Evolutionary conservation across 345 rosid species (phyloP), one percentile per base, ranked within the genome.

Genomic region (Cardamine resedifolia): DNA sequence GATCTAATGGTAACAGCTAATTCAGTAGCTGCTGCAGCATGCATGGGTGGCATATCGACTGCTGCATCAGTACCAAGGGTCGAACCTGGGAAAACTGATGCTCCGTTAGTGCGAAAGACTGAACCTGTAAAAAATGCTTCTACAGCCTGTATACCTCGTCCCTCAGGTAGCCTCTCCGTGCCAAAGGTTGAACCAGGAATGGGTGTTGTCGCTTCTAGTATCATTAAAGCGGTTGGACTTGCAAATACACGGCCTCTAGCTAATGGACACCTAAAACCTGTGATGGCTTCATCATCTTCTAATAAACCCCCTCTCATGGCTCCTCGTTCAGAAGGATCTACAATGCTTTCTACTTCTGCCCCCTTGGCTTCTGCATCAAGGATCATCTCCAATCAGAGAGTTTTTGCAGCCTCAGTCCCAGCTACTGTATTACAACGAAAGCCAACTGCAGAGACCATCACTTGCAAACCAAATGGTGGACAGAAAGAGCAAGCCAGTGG

Each of bases 11-110:
- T 85, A 72, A 82, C 83, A 77, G 96, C 97, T 63, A 82, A 88
- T 70, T 88, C 96, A 51, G 86, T 82, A 28, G 89, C 90, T 73
- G 86, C 89, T 23, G 96, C 94, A 20, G 92, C 90, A 27, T 87
- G 88, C 33, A 81, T 86, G 74, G 88, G 81, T 64, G 75, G 85
- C 48, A 78, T 82, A 50, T 78, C 83, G 60, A 81, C 82, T 65
- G 88, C 88, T 52, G 86, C 81, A 49, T 81, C 86, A 19, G 76
- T 81, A 69, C 83, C 83, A 49, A 85, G 82, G 83, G 84, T 81
- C 69, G 83, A 88, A 58, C 91, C 83, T 64, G 81, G 81, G 11
- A 88, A 87, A 63, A 81, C 81, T 66, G 81, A 85, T 58, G 60
- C 75, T 48, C n/a, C n/a, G n/a, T n/a, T 41, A 85, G 71, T 79